Base-by-base conservation (phyloP, 1,284 basidiomycete genomes). In the Somion occarium region DNA sequence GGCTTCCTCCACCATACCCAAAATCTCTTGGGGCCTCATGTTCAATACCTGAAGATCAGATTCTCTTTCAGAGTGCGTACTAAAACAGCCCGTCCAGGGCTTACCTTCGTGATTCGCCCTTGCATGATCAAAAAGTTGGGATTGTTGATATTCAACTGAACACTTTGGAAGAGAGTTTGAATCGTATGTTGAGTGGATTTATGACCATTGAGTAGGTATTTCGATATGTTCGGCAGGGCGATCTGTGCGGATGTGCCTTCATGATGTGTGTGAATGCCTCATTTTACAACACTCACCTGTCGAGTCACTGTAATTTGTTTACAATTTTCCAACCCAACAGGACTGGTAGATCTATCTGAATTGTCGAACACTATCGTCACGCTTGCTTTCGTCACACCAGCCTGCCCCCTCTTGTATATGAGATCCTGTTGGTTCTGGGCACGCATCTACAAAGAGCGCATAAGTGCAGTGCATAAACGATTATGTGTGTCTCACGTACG, bases 41-140 rank as follows among this genome's bases (percentile, higher is more conserved):
- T 98, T 99, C 51, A 99, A 82, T 1, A 99, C 91, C 82, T 91
- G 47, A 3, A 15, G 2, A 15, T 26, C 12, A 45, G 44, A 25
- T 70, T 67, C 20, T 7, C 24, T n/a, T n/a, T n/a, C n/a, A n/a
- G n/a, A 44, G 30, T 55, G 37, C 37, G 30, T 38, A 20, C 42
- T 38, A 38, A 19, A 55, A 34, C 7, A 13, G 2, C 41, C 30
- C 27, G 30, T 38, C 5, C 11, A 39, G 25, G 19, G 56, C 63
- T 38, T 38, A 81, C 92, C 73, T 95, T 96, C 11, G 93, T 95
- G 63, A 95, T 95, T 45, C 88, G 85, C 44, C 97, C 97, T 72
- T 99, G 97, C 95, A 99, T 99, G 69, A 99, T 99, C 55, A 99
- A 79, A 73, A 99, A 99, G 67, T 99, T 99, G 44, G 97, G 97